A percentile compares a stretch with the other conserved stretches of the same genome.
These are phyloP conservation scores for Kluyveromyces marxianus DNA, from an alignment of 1,139 yeast species.

Conservation along the genomic window DNA sequence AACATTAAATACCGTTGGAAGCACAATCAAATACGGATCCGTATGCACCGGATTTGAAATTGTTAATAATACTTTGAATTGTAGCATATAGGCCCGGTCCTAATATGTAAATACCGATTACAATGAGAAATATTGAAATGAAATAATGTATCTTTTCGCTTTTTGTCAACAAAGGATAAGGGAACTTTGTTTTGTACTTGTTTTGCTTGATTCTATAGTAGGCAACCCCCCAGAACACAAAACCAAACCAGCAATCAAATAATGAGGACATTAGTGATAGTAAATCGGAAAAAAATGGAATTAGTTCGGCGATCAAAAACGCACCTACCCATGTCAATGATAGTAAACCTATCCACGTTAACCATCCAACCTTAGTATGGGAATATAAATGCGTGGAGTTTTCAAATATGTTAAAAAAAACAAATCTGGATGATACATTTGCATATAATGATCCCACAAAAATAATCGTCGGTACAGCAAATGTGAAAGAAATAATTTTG, in stretches of 20 bases:
- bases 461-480: slow-evolving; percentile 52
- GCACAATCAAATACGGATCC: slow-evolving; percentile 48
- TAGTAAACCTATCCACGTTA: slow-evolving; percentile 42
- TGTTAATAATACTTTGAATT: slow-evolving; percentile 43
- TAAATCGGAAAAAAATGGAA: slow-evolving; percentile 55
- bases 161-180: slow-evolving; percentile 24
- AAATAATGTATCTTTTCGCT: slow-evolving; percentile 34
- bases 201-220: slow-evolving; percentile 38
- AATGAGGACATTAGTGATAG: slow-evolving; percentile 55
- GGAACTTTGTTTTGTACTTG: slow-evolving; percentile 24
- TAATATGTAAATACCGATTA: slow-evolving; percentile 44
- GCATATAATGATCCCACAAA: slow-evolving; percentile 51
- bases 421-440: slow-evolving; percentile 46
- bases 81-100: slow-evolving; percentile 57
- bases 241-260: slow-evolving; percentile 61
- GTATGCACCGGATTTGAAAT: slow-evolving; percentile 41
- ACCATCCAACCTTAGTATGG: slow-evolving; percentile 49
- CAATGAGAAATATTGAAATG: slow-evolving; percentile 36
- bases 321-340: slow-evolving; percentile 45
- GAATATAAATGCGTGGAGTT: slow-evolving; percentile 39
- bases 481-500: slow-evolving; percentile 51
- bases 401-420: slow-evolving; percentile 41
- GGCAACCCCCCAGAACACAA: slow-evolving; percentile 60
- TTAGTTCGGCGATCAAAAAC: slow-evolving; percentile 52
- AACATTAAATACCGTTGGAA: slow-evolving; percentile 33